Evolutionary conservation across 176 grass and related monocot species (phyloP).

Genomic region (Eragrostis curvula): DNA sequence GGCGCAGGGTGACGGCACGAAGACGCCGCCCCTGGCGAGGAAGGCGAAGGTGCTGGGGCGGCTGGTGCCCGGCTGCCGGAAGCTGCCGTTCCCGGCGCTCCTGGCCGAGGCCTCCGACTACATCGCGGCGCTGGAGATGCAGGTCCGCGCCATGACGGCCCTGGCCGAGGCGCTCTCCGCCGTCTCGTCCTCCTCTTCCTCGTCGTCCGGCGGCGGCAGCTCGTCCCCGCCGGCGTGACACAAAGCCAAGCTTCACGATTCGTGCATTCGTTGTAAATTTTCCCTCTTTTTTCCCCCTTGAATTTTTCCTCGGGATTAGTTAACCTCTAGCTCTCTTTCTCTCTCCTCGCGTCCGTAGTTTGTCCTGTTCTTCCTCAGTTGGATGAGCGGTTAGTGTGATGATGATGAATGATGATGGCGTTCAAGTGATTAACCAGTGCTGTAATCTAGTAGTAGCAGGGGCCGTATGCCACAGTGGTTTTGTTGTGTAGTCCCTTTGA

Average conservation of each 20-base stretch:
- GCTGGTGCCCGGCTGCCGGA: slow-evolving; percentile 85
- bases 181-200: slow-evolving; percentile 10
- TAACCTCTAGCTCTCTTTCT: slow-evolving; percentile 35
- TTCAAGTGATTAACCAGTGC: slow-evolving; percentile 42
- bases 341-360: not conserved
- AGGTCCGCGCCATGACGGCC: slow-evolving; percentile 84
- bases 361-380: slow-evolving; percentile 28
- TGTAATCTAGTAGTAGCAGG: slow-evolving; percentile 38
- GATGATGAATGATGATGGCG: slow-evolving; percentile 43
- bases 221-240: slow-evolving; percentile 39
- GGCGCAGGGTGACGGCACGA: not conserved
- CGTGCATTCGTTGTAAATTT: slow-evolving; percentile 68
- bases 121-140: slow-evolving; percentile 93
- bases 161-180: slow-evolving; percentile 74
- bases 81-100: slow-evolving; percentile 67
- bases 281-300: not conserved
- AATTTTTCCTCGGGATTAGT: slow-evolving; percentile 45
- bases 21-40: slow-evolving; percentile 48
- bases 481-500: slow-evolving; percentile 5
- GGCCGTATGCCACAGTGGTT: slow-evolving; percentile 34
- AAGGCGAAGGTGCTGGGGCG: slow-evolving; percentile 74
- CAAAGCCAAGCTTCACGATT: slow-evolving; percentile 28
- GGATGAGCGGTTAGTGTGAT: slow-evolving; percentile 50
- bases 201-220: not conserved
- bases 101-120: slow-evolving; percentile 82